Conservation (phyloP, 176 grass and related monocot genomes). For the Ananas comosus region DNA sequence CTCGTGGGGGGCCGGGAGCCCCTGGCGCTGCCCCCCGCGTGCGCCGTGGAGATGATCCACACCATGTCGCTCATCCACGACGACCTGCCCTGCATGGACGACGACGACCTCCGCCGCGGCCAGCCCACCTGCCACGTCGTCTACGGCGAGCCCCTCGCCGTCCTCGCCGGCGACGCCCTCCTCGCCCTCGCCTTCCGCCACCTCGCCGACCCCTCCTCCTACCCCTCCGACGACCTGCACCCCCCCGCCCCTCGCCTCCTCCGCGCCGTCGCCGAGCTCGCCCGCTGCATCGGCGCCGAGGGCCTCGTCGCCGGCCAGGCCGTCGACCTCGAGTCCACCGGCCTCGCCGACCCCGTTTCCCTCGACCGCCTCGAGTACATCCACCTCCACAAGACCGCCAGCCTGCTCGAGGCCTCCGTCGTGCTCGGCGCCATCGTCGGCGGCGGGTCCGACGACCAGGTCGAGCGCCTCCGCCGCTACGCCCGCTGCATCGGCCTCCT, state of each 20-base stretch:
- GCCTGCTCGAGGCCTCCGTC: slow-evolving; percentile 66
- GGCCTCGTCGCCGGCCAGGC: slow-evolving; percentile 79
- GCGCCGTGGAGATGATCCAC: slow-evolving; percentile 72
- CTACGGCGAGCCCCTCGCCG: slow-evolving; percentile 60
- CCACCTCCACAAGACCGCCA: slow-evolving; percentile 81
- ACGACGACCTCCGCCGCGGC: slow-evolving; percentile 67
- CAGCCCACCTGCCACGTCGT: slow-evolving; percentile 62
- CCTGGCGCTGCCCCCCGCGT: slow-evolving; percentile 45
- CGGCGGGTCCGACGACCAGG: slow-evolving; percentile 49
- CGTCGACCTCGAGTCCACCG: slow-evolving; percentile 75
- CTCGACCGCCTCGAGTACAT: slow-evolving; percentile 72
- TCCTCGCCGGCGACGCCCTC: slow-evolving; percentile 61
- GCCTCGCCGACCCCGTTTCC: slow-evolving; percentile 27
- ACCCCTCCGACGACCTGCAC: slow-evolving; percentile 23
- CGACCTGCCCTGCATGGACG: slow-evolving; percentile 81
- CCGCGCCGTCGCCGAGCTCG: slow-evolving; percentile 55
- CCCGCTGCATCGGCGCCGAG: slow-evolving; percentile 52
- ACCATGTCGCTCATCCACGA: slow-evolving; percentile 88
- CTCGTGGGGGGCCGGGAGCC: slow-evolving; percentile 38
- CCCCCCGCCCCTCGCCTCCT: slow-evolving; percentile 44
- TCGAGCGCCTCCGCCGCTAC: slow-evolving; percentile 46
- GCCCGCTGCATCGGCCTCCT: slow-evolving; percentile 60
- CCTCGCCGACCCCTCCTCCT: slow-evolving; percentile 35
- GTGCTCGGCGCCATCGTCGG: slow-evolving; percentile 67
- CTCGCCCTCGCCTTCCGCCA: slow-evolving; percentile 57